Base-by-base conservation (phyloP, 768 basidiomycete genomes). In the Chalciporus piperatus region DNA sequence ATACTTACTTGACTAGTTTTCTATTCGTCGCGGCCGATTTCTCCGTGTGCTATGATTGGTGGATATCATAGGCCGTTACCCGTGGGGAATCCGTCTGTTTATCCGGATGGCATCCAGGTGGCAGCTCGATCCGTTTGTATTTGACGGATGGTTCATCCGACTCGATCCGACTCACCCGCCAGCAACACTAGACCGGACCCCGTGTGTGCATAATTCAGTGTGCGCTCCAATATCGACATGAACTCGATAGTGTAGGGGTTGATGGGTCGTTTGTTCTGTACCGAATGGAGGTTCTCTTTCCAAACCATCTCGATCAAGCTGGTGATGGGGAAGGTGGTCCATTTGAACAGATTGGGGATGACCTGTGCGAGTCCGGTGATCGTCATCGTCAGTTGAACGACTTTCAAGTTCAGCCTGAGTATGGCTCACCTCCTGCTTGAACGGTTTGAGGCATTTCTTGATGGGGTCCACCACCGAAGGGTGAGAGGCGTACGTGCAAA, bases 171-270 rank as follows among this genome's bases (percentile, higher is more conserved):
- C n/a, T n/a, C n/a, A n/a, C n/a, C n/a, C n/a, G n/a, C n/a, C n/a
- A n/a, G n/a, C n/a, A n/a, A n/a, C n/a, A n/a, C n/a, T n/a, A n/a
- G 48, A 0, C 9, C 55, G 0, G 51, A 45, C 0, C 55, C 51
- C 0, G 48, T 56, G 16, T 56, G 55, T 0, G 51, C 48, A n/a
- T 49, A 56, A 33, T 53, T 56, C 0, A 56, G 47, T 0, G 40
- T 5, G 1, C 45, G 20, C 14, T 56, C 55, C 3, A 50, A 17
- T 35, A 57, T 57, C 4, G 52, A 45, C 51, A 57, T 50, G 41
- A 57, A 30, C 13, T 54, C 48, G 2, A 57, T 11, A 2, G 37
- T 19, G 7, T 54, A 54, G 0, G 45, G 45, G 23, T 41, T 14
- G 1, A 56, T 13, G 2, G 25, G 25, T 25, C 25, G 25, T 25